Base-by-base conservation (phyloP, 345 rosid genomes). In the Viola odorata region DNA sequence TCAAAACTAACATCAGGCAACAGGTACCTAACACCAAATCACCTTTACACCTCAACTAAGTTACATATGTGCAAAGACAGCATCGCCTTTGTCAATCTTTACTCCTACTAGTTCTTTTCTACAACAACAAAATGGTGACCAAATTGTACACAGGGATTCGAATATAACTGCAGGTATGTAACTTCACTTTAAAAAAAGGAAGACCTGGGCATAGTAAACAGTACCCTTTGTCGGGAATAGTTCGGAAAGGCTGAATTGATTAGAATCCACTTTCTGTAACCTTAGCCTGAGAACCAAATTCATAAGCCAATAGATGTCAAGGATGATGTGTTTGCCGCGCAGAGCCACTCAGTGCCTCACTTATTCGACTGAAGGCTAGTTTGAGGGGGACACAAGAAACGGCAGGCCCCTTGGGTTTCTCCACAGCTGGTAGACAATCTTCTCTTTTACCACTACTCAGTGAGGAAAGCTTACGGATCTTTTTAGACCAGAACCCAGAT, bases 351-450 rank as follows among this genome's bases (percentile, higher is more conserved):
- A 91, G 69, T 17, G 91, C 94, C 77, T 95, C 85, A 5, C 71
- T 81, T 72, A 95, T 83, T 81, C 99, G 76, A 74, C 96, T 91
- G 78, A 91, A 91, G n/a, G 88, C 96, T 76, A 95, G 45, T 76
- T 84, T 88, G 60, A 95, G 69, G 10, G 99, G 99, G 63, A 95
- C 73, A 72, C 96, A 95, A 38, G 95, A 78, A 47, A 95, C 66
- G 14, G 81, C 95, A 8, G 89, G 78, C 66, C 80, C 87, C 59
- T 68, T 82, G 0, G 77, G 80, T 70, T 88, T 86, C 74, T 77
- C 85, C 51, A 69, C 75, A 37, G 61, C 60, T 1, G 39, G 78
- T 66, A 76, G 80, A 71, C 72, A 73, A 62, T 61, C 56, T 63
- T 61, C 81, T 60, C 63, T 80, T 60, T 65, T 84, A 45, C 80